phyloP scores from a whole-genome alignment of 805 yeast genomes.

The Cyberlindnera lachancei region DNA sequence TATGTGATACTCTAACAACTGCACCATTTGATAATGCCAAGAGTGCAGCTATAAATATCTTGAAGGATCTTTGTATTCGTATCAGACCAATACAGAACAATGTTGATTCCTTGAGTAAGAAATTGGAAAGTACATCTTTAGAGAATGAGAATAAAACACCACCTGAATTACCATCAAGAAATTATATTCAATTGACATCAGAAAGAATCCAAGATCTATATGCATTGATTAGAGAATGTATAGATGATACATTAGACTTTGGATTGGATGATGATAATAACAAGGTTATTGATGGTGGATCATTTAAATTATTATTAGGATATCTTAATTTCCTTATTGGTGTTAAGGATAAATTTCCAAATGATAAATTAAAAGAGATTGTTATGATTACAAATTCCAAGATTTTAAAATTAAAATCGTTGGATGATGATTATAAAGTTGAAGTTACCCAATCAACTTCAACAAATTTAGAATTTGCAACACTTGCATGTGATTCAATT shows the following conservation, averaged over 20 bases:
- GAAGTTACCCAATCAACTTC: too few species aligned
- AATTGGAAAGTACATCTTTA: conserved; percentile 4
- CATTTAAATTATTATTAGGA: conserved; percentile 40
- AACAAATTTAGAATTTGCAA: conserved; percentile 8
- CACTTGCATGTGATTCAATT: conserved; percentile 8
- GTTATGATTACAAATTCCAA: conserved; percentile 22
- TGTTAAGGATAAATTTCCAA: conserved; percentile 27
- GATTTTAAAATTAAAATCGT: conserved; percentile 6
- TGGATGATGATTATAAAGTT: conserved; percentile 8
- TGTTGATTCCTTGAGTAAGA: conserved; percentile 7
- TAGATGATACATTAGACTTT: conserved; percentile 25
- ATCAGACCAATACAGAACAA: conserved; percentile 15
- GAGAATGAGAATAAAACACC: conserved; percentile 6
- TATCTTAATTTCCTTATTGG: conserved; percentile 47
- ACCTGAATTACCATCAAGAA: conserved; percentile 36
- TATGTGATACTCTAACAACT: conserved; percentile 52
- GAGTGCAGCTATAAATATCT: conserved; percentile 53
- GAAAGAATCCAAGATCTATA: conserved; percentile 37
- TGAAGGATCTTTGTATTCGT: conserved; percentile 56
- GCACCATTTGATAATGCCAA: conserved; percentile 62
- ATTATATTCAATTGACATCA: conserved; percentile 35
- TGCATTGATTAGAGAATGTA: conserved; percentile 31
- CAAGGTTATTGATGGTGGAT: conserved; percentile 18
- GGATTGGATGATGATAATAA: too few species aligned
- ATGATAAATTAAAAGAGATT: conserved; percentile 23